Percentiles rank a stretch among this genome's conserved stretches.
These are phyloP conservation scores for Brettanomyces anomalus DNA, from an alignment of 805 yeast species.

Conservation along the genomic window DNA sequence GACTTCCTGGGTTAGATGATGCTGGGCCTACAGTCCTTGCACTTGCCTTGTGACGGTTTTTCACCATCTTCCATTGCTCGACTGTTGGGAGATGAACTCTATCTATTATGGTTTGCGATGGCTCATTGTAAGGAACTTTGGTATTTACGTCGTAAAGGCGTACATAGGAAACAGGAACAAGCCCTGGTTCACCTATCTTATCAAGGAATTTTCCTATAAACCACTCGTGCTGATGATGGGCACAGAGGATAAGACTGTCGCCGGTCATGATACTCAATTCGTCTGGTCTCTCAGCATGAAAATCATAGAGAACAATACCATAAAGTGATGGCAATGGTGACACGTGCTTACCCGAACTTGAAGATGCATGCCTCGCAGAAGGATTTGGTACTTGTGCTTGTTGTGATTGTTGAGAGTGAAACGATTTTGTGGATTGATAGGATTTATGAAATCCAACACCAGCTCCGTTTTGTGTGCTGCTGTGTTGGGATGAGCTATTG, in stretches of 20 bases:
- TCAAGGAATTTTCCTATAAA: constrained; percentile 95
- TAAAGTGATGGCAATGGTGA: constrained; percentile 37
- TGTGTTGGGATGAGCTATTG: neutral
- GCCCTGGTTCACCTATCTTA: constrained; percentile 92
- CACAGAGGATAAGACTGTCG: constrained; percentile 86
- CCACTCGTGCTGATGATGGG: constrained; percentile 96
- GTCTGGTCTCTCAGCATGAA: constrained; percentile 74
- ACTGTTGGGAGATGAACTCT: constrained; percentile 78
- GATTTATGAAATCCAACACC: neutral
- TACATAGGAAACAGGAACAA: constrained; percentile 87
- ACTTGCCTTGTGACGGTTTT: constrained; percentile 88
- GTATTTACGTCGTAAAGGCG: constrained; percentile 73
- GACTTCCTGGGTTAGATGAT: constrained; percentile 2
- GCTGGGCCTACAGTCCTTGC: constrained; percentile 36
- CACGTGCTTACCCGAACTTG: neutral
- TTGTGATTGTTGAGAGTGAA: neutral
- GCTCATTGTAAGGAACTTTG: constrained; percentile 47
- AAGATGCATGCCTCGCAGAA: neutral
- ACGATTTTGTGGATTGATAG: neutral
- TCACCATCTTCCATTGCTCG: constrained; percentile 88
- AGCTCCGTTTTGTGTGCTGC: neutral
- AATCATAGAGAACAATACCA: constrained; percentile 81
- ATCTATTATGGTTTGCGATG: constrained; percentile 39
- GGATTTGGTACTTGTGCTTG: neutral
- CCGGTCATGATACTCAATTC: constrained; percentile 81